Evolutionary conservation across 441 rosid genomes (phyloP).

Genomic region (Hypseocharis bilobata): DNA sequence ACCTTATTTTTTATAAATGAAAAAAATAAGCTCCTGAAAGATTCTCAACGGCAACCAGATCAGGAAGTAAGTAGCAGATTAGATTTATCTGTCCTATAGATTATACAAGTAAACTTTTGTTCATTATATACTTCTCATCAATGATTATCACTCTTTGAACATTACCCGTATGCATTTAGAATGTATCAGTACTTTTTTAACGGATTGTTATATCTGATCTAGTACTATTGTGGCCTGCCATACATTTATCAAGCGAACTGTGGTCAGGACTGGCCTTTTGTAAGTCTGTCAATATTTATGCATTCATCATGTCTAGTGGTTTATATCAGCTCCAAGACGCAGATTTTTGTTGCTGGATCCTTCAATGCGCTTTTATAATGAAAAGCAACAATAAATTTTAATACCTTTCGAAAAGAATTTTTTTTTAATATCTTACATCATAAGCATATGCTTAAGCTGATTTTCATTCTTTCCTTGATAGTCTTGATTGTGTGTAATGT

Average conservation of each 20-base stretch:
- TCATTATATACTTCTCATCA: neutral
- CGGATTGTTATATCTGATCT: neutral
- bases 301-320: neutral
- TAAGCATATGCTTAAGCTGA: neutral
- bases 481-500: too few relatives aligned
- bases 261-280: neutral
- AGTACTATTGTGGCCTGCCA: neutral
- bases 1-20: slow-evolving; percentile 43
- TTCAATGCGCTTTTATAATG: neutral
- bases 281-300: neutral
- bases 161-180: slow-evolving; percentile 1
- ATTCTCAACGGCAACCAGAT: slow-evolving; percentile 41
- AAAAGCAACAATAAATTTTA: neutral
- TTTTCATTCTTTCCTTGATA: neutral
- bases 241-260: neutral
- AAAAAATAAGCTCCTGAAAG: slow-evolving; percentile 35
- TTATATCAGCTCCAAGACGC: slow-evolving; percentile 2
- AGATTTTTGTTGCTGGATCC: neutral
- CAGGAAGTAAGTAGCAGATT: slow-evolving; percentile 46
- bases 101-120: neutral
- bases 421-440: neutral
- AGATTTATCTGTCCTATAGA: neutral
- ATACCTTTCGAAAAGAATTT: too few relatives aligned
- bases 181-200: neutral
- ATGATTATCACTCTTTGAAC: neutral